These are phyloP conservation scores for Naganishia antarctica DNA, from an alignment of 768 basidiomycete genomes.

Conservation along the genomic window DNA sequence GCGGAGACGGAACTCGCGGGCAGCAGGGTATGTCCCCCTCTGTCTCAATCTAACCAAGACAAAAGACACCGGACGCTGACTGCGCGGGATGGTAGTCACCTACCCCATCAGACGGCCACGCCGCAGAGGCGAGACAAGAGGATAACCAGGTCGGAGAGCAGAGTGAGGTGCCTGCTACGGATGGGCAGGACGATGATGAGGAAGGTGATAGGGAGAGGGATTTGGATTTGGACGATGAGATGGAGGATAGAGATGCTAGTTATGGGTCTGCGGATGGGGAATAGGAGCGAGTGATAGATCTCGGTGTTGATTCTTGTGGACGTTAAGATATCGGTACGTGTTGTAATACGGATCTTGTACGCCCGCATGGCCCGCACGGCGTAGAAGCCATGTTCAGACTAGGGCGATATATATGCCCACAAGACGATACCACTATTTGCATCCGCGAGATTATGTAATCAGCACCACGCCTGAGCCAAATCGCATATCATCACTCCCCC, in stretches of 20 bases:
- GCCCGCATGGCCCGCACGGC: no score
- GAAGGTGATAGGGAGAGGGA: not conserved
- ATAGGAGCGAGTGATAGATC: not conserved
- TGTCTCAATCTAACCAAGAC: not conserved
- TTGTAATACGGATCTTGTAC: no score
- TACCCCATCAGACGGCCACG: constrained; percentile 17
- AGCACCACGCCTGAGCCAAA: not conserved
- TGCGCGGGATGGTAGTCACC: constrained; percentile 11
- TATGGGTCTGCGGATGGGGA: not conserved
- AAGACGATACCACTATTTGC: no score
- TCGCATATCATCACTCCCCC: not conserved
- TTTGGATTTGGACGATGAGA: constrained; percentile 22
- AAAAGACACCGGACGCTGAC: not conserved
- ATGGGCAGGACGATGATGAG: constrained; percentile 1
- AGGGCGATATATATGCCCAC: no score
- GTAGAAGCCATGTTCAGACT: no score
- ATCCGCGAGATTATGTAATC: no score
- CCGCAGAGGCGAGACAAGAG: constrained; percentile 6
- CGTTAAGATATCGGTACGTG: not conserved
- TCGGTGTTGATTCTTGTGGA: not conserved
- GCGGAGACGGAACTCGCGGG: constrained; percentile 13
- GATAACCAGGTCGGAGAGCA: constrained; percentile 16
- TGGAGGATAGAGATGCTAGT: constrained; percentile 24
- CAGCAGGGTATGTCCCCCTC: not conserved
- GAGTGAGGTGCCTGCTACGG: not conserved